Conservation (phyloP, 1,284 basidiomycete genomes). For the Xerocomus nothofagi region DNA sequence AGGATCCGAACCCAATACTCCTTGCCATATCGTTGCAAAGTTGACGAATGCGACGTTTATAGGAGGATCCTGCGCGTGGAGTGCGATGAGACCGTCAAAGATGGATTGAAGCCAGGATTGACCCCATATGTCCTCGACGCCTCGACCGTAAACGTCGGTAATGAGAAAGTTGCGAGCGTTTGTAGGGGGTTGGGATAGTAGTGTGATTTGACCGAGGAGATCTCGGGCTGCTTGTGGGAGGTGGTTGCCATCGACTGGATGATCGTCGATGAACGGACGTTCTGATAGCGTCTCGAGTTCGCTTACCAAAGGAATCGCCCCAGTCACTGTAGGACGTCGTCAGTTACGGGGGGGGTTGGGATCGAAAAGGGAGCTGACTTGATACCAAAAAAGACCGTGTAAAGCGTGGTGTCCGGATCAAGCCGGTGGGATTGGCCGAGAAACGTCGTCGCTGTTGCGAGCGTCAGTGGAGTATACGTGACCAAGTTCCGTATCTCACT, state of each 20-base stretch:
- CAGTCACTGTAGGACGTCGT: conserved; percentile 27
- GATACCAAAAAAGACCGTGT: conserved; percentile 41
- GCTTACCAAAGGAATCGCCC: conserved; percentile 30
- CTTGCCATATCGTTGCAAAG: conserved; percentile 47
- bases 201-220: conserved; percentile 39
- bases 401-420: conserved; percentile 33
- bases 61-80: conserved; percentile 24
- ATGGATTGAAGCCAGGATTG: conserved; percentile 45
- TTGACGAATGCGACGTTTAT: conserved; percentile 47
- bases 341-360: conserved; percentile 5
- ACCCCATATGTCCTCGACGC: conserved; percentile 38
- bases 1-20: conserved; percentile 41
- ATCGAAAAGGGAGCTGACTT: conserved; percentile 28
- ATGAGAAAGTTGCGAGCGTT: conserved; percentile 47
- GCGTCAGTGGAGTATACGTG: background rate
- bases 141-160: conserved; percentile 49
- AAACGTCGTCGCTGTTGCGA: conserved; percentile 25
- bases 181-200: conserved; percentile 42
- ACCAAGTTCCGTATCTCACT: conserved; percentile 12
- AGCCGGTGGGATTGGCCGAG: conserved; percentile 28
- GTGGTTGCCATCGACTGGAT: conserved; percentile 31
- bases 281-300: background rate
- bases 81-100: conserved; percentile 37
- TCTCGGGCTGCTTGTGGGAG: conserved; percentile 37
- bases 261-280: background rate